Conservation (phyloP, 345 rosid species). For the Acer campestre region DNA sequence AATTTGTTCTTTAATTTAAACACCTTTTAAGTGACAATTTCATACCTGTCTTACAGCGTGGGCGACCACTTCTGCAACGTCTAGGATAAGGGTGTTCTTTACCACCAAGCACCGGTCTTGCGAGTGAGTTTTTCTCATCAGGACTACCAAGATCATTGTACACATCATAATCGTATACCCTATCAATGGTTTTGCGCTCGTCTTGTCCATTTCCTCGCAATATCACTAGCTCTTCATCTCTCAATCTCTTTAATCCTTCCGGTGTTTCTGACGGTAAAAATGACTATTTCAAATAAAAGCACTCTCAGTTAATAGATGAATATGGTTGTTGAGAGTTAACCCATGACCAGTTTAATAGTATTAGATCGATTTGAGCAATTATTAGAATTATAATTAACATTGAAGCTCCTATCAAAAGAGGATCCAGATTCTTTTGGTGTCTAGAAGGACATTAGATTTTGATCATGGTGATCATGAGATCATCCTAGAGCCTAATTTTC, state of each 20-base stretch:
- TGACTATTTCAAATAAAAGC: constrained; percentile 30
- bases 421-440: too few species aligned
- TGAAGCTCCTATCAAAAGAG: too few species aligned
- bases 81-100: constrained; percentile 46
- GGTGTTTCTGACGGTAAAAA: constrained; percentile 73
- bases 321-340: too few species aligned
- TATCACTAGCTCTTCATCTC: constrained; percentile 58
- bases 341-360: too few species aligned
- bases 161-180: constrained; percentile 81
- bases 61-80: constrained; percentile 53
- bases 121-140: constrained; percentile 39
- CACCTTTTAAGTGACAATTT: background rate
- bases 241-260: constrained; percentile 46
- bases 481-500: too few species aligned
- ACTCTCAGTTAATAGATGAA: background rate
- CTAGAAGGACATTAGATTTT: too few species aligned
- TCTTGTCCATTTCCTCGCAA: constrained; percentile 69
- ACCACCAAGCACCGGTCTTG: constrained; percentile 51
- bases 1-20: too few species aligned
- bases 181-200: constrained; percentile 51
- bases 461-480: too few species aligned
- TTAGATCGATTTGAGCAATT: too few species aligned
- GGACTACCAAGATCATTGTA: constrained; percentile 83
- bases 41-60: constrained; percentile 30
- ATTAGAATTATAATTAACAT: too few species aligned